A percentile compares a stretch with the other conserved stretches of the same genome.
Conservation (phyloP, 2,329 filamentous ascomycete species). For the Penicillium sclerotigenum region DNA sequence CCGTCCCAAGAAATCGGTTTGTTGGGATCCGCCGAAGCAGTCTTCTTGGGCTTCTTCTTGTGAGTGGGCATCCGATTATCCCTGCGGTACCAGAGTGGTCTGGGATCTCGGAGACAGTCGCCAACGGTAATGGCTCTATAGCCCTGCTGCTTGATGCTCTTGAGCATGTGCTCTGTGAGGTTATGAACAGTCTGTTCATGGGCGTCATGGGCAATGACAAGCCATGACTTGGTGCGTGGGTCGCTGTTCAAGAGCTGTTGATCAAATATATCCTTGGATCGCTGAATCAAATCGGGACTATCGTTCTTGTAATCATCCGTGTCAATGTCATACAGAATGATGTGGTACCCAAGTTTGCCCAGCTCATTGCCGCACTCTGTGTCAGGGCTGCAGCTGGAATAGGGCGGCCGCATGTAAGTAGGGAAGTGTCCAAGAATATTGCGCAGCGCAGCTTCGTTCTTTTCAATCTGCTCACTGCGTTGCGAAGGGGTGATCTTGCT, state of each 20-base stretch:
- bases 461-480: slow-evolving; percentile 44
- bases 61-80: slow-evolving; percentile 28
- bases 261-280: slow-evolving; percentile 42
- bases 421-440: slow-evolving; percentile 51
- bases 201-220: slow-evolving; percentile 44
- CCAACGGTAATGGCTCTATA: slow-evolving; percentile 44
- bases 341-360: slow-evolving; percentile 49
- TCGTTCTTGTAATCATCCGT: slow-evolving; percentile 47
- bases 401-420: slow-evolving; percentile 55
- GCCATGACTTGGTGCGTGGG: slow-evolving; percentile 33
- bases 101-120: slow-evolving; percentile 42
- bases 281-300: slow-evolving; percentile 36
- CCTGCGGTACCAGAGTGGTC: slow-evolving; percentile 43
- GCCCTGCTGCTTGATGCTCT: slow-evolving; percentile 27
- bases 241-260: slow-evolving; percentile 27
- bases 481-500: slow-evolving; percentile 37
- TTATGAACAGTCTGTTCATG: slow-evolving; percentile 45
- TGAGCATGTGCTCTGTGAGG: slow-evolving; percentile 42
- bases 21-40: slow-evolving; percentile 13
- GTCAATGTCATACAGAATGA: slow-evolving; percentile 48
- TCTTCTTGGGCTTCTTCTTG: slow-evolving; percentile 15
- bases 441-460: slow-evolving; percentile 48
- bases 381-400: slow-evolving; percentile 39
- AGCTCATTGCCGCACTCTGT: slow-evolving; percentile 44
- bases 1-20: slow-evolving; percentile 32